These are phyloP conservation scores for Coleophoma crateriformis DNA, from an alignment of 2,329 filamentous ascomycete genomes.

Conservation along the genomic window DNA sequence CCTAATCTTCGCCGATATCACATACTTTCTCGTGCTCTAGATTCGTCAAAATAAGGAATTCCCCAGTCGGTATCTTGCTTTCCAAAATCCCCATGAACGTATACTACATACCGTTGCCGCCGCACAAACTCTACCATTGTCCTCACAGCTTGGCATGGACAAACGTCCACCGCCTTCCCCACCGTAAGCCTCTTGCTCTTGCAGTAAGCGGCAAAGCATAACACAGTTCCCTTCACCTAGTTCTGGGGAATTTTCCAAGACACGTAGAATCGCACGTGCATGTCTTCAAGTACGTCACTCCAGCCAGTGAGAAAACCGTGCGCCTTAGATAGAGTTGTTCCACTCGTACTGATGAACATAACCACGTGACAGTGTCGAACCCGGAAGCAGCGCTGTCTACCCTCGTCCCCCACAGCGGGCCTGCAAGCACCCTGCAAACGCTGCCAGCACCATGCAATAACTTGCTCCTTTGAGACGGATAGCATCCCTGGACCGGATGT, in stretches of 20 bases:
- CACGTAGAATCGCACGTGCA: conserved; percentile 13
- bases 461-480: not conserved
- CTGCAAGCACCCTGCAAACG: not conserved
- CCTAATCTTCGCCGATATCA: no score
- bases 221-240: not conserved
- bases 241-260: conserved; percentile 3
- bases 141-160: not conserved
- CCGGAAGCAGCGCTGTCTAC: conserved; percentile 11
- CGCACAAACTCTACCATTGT: no score
- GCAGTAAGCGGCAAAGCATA: not conserved
- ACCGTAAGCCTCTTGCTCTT: not conserved
- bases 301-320: not conserved
- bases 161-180: not conserved
- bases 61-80: no score
- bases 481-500: not conserved
- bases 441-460: not conserved
- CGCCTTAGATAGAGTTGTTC: no score
- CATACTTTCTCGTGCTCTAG: no score
- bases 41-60: no score
- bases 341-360: not conserved
- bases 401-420: conserved; percentile 4
- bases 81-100: no score
- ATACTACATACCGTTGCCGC: no score
- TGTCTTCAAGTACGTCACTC: conserved; percentile 13
- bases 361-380: conserved; percentile 9